phyloP scores from a whole-genome alignment of 306 rosid species.

The Rosa rugosa region DNA sequence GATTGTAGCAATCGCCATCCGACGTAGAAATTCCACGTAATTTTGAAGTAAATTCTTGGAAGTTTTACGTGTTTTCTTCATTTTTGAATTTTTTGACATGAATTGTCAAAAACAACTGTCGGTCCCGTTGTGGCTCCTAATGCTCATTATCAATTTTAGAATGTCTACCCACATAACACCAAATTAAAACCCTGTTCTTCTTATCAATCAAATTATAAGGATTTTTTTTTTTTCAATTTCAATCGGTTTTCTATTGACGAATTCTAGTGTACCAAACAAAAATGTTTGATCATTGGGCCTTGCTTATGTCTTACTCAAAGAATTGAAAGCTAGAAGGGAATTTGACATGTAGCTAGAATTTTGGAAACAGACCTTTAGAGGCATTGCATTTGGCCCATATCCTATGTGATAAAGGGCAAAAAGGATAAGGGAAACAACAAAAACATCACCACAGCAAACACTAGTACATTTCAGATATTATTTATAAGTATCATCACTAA shows the following conservation, averaged over 20 bases:
- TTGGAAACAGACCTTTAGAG: not conserved
- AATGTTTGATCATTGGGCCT: not conserved
- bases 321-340: not conserved
- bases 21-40: no score
- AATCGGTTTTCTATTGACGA: not conserved
- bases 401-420: slow-evolving; percentile 3
- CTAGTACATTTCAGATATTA: slow-evolving; percentile 6
- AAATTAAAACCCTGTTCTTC: not conserved
- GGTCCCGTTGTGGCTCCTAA: not conserved
- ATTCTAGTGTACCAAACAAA: not conserved
- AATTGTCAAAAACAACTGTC: not conserved
- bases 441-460: slow-evolving; percentile 5
- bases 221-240: not conserved
- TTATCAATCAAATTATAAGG: not conserved
- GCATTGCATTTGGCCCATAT: not conserved
- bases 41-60: no score
- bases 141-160: not conserved
- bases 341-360: not conserved
- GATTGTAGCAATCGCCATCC: not conserved
- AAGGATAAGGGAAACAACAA: slow-evolving; percentile 9
- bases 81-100: not conserved
- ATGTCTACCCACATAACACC: not conserved
- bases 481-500: slow-evolving; percentile 15
- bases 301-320: not conserved
- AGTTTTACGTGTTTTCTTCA: not conserved